phyloP scores from a whole-genome alignment of 805 yeast species.

The Torulaspora indica region DNA sequence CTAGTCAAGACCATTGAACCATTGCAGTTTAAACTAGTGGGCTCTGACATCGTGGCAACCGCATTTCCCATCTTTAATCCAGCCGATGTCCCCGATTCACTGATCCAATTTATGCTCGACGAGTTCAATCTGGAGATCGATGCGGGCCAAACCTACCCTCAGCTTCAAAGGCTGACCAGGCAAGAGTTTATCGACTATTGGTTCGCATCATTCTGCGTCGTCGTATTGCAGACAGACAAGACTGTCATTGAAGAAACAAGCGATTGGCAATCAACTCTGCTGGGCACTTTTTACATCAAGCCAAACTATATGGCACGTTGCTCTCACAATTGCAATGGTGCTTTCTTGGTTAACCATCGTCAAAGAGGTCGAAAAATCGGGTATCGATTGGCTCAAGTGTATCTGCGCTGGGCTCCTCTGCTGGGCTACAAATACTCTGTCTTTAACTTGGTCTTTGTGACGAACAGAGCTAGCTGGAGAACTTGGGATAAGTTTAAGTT shows the following conservation, averaged over 20 bases:
- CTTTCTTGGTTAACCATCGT: slow-evolving; percentile 61
- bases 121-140: slow-evolving; percentile 64
- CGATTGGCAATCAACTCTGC: slow-evolving; percentile 46
- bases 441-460: slow-evolving; percentile 80
- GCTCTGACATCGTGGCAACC: slow-evolving; percentile 48
- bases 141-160: slow-evolving; percentile 74
- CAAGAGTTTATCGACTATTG: slow-evolving; percentile 60
- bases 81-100: slow-evolving; percentile 45
- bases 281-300: slow-evolving; percentile 77
- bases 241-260: slow-evolving; percentile 19
- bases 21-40: slow-evolving; percentile 40
- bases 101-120: slow-evolving; percentile 44
- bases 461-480: slow-evolving; percentile 66
- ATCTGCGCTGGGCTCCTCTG: slow-evolving; percentile 66
- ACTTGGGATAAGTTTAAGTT: slow-evolving; percentile 87
- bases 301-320: slow-evolving; percentile 86
- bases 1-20: slow-evolving; percentile 37
- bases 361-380: slow-evolving; percentile 70
- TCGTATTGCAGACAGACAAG: slow-evolving; percentile 48
- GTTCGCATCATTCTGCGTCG: slow-evolving; percentile 61
- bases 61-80: slow-evolving; percentile 53
- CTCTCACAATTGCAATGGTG: slow-evolving; percentile 84
- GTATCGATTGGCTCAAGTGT: slow-evolving; percentile 58
- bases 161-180: slow-evolving; percentile 38
- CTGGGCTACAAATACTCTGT: slow-evolving; percentile 80